Base-by-base conservation (phyloP, 257 asterid species). In the Leonotis leonurus region DNA sequence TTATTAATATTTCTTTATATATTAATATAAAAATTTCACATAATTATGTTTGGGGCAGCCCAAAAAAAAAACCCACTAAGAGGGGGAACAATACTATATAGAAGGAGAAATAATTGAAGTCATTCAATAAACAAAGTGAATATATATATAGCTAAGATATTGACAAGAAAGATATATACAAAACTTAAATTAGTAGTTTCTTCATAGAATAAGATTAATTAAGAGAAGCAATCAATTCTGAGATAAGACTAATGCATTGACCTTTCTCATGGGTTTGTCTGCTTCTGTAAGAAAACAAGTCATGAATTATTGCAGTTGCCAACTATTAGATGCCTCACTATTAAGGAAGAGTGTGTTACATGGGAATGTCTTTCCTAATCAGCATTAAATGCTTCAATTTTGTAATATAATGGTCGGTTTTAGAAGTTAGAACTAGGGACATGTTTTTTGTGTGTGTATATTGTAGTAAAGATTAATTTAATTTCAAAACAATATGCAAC, bases 181-280 rank as follows among this genome's bases (percentile, higher is more conserved):
- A n/a, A 12, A 56, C 6, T 18, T 11, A 56, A 12, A 37, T 37
- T 4, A 11, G 6, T 54, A 8, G 60, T 61, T 48, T 43, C 57
- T 49, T 43, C 10, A 48, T 2, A 54, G 7, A 53, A 16, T 21
- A 35, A 56, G 51, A 55, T 29, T 27, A 41, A 63, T 40, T 32
- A 62, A 62, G 55, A 17, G 55, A 41, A 26, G 49, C 43, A 39
- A 45, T n/a, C 48, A 58, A 7, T 16, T 26, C 0, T 29, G 3
- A 18, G 45, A 68, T 8, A 35, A 63, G 46, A 67, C 66, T 52
- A 66, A 36, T 45, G 67, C 75, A 74, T 79, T 74, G 89, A 74
- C 82, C 70, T 67, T 32, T 70, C n/a, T 75, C 76, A 55, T 58
- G 70, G 9, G 45, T 44, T 70, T 73, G 80, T 82, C 52, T 60